These are phyloP conservation scores for Angophora floribunda DNA, from an alignment of 345 rosid species.

Conservation along the genomic window DNA sequence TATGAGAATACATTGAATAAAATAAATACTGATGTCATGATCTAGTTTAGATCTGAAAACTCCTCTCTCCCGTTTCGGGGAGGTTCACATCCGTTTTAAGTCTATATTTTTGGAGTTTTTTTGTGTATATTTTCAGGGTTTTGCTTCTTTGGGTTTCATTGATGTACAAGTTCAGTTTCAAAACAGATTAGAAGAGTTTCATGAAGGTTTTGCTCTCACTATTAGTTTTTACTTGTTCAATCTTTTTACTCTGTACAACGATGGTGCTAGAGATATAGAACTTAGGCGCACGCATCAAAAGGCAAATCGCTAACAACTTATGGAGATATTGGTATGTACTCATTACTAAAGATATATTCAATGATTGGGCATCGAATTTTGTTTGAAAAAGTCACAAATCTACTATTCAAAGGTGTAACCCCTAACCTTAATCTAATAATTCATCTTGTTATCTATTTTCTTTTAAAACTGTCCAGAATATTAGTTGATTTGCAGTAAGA, in stretches of 20 bases:
- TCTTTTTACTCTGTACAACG: neutral
- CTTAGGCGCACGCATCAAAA: no score
- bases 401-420: neutral
- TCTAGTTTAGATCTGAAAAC: neutral
- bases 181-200: neutral
- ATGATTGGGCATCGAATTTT: neutral
- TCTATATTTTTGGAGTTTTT: neutral
- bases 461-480: neutral
- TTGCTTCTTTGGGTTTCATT: neutral
- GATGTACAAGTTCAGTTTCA: neutral
- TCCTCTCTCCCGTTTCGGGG: neutral
- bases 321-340: neutral
- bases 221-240: fast-evolving
- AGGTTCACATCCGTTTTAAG: neutral
- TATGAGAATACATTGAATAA: neutral
- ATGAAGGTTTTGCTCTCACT: neutral
- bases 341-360: fast-evolving
- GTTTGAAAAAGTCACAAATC: neutral
- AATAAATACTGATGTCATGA: neutral
- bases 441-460: neutral
- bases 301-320: no score
- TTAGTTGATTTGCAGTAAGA: no score
- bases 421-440: neutral
- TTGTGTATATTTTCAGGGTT: neutral
- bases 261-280: fast-evolving